Percentiles rank a stretch among this genome's conserved stretches.
phyloP scores from a whole-genome alignment of 164 flowering plant genomes.

The Stephania japonica region DNA sequence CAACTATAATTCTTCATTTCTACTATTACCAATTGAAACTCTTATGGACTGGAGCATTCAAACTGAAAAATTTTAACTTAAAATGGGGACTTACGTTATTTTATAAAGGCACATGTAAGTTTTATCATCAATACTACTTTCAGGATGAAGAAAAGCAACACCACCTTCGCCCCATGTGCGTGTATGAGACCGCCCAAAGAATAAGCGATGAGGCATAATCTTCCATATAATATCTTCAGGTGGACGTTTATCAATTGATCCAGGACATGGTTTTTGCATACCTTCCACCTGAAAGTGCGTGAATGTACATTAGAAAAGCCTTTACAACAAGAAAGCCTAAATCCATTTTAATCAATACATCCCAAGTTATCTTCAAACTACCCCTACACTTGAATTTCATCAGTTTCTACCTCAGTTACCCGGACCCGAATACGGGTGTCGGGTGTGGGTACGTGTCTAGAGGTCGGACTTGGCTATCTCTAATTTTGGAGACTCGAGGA shows the following conservation, averaged over 20 bases:
- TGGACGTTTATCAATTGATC: conserved; percentile 64
- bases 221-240: conserved; percentile 79
- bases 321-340: not conserved
- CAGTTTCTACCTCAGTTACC: too few species aligned
- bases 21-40: not conserved
- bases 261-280: conserved; percentile 62
- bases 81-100: conserved; percentile 60
- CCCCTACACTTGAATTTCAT: too few species aligned
- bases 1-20: not conserved
- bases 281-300: conserved; percentile 60
- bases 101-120: conserved; percentile 62
- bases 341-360: not conserved
- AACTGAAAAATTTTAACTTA: not conserved
- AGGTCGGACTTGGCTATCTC: too few species aligned
- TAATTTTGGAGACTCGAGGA: too few species aligned
- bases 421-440: too few species aligned
- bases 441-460: too few species aligned
- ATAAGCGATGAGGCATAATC: conserved; percentile 62
- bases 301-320: not conserved
- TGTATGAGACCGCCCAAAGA: conserved; percentile 66
- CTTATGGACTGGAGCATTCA: not conserved
- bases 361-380: too few species aligned
- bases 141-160: conserved; percentile 84
- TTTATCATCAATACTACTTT: conserved; percentile 36
- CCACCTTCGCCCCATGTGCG: conserved; percentile 89